phyloP scores from a whole-genome alignment of 176 grass and related monocot genomes.

The Pontederia paniculata region DNA sequence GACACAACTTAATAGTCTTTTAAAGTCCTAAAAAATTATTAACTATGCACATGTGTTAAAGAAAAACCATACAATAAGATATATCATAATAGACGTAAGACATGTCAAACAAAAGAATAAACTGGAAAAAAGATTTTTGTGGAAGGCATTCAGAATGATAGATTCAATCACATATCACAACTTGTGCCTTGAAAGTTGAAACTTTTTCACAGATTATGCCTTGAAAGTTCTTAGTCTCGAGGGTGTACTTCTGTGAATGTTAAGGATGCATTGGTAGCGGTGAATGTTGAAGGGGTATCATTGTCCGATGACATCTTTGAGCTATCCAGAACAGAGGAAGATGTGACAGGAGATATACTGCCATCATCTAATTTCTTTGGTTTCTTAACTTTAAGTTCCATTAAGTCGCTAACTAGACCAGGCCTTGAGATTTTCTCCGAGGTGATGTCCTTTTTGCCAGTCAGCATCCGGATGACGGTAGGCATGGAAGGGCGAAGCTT shows the following conservation, averaged over 20 bases:
- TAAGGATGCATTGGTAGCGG: conserved; percentile 48
- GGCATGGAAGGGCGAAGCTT: conserved; percentile 56
- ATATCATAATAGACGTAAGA: no score
- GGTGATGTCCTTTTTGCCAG: conserved; percentile 33
- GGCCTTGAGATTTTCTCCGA: conserved; percentile 47
- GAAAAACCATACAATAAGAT: no score
- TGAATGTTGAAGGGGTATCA: conserved; percentile 15
- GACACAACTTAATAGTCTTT: no score
- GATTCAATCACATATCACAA: not conserved
- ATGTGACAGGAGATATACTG: conserved; percentile 20
- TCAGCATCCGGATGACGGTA: conserved; percentile 41
- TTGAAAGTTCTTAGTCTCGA: conserved; percentile 16
- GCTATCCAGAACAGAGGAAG: conserved; percentile 35
- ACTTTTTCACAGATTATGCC: not conserved
- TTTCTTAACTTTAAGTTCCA: conserved; percentile 40
- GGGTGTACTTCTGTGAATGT: conserved; percentile 45
- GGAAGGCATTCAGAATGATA: not conserved
- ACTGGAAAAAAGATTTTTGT: no score
- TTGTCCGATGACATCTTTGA: conserved; percentile 32
- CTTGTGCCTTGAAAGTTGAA: not conserved
- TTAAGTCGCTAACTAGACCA: conserved; percentile 55
- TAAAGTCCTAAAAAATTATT: no score
- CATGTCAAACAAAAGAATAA: no score
- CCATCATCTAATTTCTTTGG: conserved; percentile 1
- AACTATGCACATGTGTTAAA: no score